A percentile compares a stretch with the other conserved stretches of the same genome.
Evolutionary conservation across 2,329 filamentous ascomycete species (phyloP).

Genomic region (Penicillium decumbens): DNA sequence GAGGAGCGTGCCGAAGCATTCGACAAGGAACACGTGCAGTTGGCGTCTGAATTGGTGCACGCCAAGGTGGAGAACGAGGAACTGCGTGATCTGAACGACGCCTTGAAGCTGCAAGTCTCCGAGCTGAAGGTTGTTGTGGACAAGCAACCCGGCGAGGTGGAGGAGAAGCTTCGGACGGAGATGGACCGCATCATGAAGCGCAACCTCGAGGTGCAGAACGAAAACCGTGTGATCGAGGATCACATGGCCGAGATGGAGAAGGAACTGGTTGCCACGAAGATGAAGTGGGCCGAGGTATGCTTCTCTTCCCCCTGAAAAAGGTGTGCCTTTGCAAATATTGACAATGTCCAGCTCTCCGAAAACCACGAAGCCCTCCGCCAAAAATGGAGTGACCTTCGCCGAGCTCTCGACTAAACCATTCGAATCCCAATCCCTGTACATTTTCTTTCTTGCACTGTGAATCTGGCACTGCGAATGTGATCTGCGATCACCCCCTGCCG

Average conservation of each 20-base stretch:
- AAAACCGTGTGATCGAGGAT: constrained; percentile 83
- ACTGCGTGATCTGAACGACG: constrained; percentile 84
- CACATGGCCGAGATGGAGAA: constrained; percentile 89
- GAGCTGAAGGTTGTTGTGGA: constrained; percentile 85
- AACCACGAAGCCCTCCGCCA: constrained; percentile 66
- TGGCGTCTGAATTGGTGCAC: constrained; percentile 86
- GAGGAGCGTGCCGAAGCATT: constrained; percentile 85
- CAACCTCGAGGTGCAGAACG: constrained; percentile 88
- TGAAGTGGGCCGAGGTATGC: constrained; percentile 89
- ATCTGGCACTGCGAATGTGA: constrained; percentile 3
- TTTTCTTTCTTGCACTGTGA: constrained; percentile 18
- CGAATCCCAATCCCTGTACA: constrained; percentile 15
- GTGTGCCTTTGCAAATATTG: neutral
- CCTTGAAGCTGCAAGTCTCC: constrained; percentile 73
- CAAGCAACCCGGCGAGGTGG: constrained; percentile 82
- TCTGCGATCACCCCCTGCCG: constrained; percentile 19
- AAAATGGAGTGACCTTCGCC: constrained; percentile 70
- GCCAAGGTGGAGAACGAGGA: constrained; percentile 92
- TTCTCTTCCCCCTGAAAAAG: neutral
- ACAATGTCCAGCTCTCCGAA: constrained; percentile 56
- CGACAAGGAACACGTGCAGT: constrained; percentile 82
- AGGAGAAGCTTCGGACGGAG: constrained; percentile 73
- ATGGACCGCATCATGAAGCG: constrained; percentile 89
- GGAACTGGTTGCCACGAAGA: constrained; percentile 85
- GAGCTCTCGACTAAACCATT: constrained; percentile 46